phyloP scores from a whole-genome alignment of 805 yeast genomes.

The Tetrapisispora arboricola region DNA sequence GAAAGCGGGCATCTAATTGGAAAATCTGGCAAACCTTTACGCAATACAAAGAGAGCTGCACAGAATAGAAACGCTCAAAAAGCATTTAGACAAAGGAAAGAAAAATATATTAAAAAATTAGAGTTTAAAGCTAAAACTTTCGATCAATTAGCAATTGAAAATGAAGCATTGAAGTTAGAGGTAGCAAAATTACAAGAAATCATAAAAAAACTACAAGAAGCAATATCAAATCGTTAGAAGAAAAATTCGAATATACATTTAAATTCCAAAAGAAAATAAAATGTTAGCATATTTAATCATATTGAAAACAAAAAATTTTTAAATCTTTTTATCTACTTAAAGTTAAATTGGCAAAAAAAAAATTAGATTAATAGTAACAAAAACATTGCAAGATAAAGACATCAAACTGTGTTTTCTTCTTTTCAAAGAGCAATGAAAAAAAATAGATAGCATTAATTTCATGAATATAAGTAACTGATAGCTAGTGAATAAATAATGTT shows the following conservation, averaged over 20 bases:
- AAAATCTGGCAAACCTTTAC: slow-evolving; percentile 19
- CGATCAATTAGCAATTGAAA: slow-evolving; percentile 49
- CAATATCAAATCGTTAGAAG: slow-evolving; percentile 1
- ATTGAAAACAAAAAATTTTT: no score
- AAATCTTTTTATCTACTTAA: no score
- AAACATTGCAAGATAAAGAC: no score
- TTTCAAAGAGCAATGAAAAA: no score
- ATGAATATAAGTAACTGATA: neutral
- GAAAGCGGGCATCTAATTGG: slow-evolving; percentile 17
- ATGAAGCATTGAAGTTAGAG: slow-evolving; percentile 47
- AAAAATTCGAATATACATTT: neutral
- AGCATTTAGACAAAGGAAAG: slow-evolving; percentile 81
- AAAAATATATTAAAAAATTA: slow-evolving; percentile 67
- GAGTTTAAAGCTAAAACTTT: slow-evolving; percentile 61
- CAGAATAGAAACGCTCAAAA: slow-evolving; percentile 89
- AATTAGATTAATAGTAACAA: no score
- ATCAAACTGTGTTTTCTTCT: no score
- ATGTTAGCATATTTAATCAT: no score
- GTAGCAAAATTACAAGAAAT: slow-evolving; percentile 4
- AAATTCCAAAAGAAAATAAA: no score
- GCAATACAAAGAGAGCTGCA: slow-evolving; percentile 70
- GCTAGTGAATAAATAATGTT: neutral
- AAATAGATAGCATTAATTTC: neutral
- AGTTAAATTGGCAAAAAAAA: no score
- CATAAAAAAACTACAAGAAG: slow-evolving; percentile 2